phyloP scores from a whole-genome alignment of 495 filamentous ascomycete species.

The Massariosphaeria phaeospora region DNA sequence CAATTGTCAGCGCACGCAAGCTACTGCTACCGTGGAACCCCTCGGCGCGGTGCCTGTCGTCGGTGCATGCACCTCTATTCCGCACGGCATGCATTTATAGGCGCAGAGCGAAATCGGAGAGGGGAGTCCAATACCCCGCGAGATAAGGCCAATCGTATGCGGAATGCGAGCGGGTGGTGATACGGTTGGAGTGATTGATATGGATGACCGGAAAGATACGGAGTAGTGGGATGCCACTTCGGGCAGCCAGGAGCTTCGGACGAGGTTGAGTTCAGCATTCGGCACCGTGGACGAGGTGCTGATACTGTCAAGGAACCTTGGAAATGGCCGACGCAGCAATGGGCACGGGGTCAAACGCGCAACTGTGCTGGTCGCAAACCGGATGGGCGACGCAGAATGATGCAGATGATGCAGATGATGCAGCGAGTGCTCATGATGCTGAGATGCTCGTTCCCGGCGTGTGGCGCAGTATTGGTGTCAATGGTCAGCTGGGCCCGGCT shows the following conservation, averaged over 20 bases:
- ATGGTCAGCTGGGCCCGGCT: neutral
- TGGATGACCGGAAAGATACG: slow-evolving; percentile 12
- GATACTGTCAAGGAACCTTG: neutral
- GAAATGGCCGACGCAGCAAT: neutral
- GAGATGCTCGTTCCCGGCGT: slow-evolving; percentile 7
- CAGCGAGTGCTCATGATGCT: neutral
- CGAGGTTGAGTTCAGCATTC: neutral
- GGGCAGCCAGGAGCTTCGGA: neutral
- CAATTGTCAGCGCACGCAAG: neutral
- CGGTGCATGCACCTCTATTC: neutral
- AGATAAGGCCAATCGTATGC: slow-evolving; percentile 24
- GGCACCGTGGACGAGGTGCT: neutral
- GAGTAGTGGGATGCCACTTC: neutral
- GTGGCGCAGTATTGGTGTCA: neutral
- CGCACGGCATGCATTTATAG: slow-evolving; percentile 1
- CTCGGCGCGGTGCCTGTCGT: neutral
- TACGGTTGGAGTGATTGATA: slow-evolving; percentile 22
- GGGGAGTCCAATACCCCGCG: slow-evolving; percentile 2
- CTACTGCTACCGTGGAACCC: neutral
- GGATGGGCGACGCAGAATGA: neutral
- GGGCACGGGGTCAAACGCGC: neutral
- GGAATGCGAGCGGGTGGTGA: slow-evolving; percentile 17
- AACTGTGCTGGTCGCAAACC: neutral
- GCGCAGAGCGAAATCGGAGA: slow-evolving; percentile 19
- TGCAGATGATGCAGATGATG: neutral